Evolutionary conservation across 148 eudicot genomes (phyloP), one percentile per base, ranked within the genome.

Genomic region (Vaccinium macrocarpon): DNA sequence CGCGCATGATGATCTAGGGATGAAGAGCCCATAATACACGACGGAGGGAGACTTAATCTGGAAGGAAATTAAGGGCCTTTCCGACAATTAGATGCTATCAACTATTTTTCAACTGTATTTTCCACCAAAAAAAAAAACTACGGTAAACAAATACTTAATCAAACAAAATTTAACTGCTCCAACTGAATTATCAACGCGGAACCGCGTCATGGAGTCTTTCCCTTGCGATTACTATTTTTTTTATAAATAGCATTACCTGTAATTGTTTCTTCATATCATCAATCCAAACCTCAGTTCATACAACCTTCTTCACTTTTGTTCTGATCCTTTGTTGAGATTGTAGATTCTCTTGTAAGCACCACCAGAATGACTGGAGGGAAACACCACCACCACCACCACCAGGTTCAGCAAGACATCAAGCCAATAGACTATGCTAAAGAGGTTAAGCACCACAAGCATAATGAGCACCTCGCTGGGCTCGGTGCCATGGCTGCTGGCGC

Each of bases 401-500:
- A 84, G 11, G 15, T 50, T 71, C 80, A 83, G 23, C 80, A 85
- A 19, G 84, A 68, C 0, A 68, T 48, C 52, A 19, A 73, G 79
- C 83, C 80, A 3, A 29, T 11, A 8, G 82, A 86, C 8, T 82
- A 74, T 52, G 84, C 84, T 78, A 81, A 85, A 84, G 93, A 89
- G 83, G 38, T 42, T 71, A 91, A 89, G 78, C 88, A 89, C 73
- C 91, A 91, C 87, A 91, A 88, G 74, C 73, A 78, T 72, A 82
- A 59, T 3, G 84, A 84, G 51, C 82, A 85, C 11, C 76, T 89
- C 9, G 89, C 91, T 76, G 81, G 73, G 82, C 84, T 85, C 56
- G 85, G 91, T 10, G 85, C 90, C 16, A 6, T 85, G 11, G 89
- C 89, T 70, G 93, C 91, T 13, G 93, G 88, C 56, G 90, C 88